Evolutionary conservation across 306 rosid genomes (phyloP), one percentile per base, ranked within the genome.

Genomic region (Malus sylvestris): DNA sequence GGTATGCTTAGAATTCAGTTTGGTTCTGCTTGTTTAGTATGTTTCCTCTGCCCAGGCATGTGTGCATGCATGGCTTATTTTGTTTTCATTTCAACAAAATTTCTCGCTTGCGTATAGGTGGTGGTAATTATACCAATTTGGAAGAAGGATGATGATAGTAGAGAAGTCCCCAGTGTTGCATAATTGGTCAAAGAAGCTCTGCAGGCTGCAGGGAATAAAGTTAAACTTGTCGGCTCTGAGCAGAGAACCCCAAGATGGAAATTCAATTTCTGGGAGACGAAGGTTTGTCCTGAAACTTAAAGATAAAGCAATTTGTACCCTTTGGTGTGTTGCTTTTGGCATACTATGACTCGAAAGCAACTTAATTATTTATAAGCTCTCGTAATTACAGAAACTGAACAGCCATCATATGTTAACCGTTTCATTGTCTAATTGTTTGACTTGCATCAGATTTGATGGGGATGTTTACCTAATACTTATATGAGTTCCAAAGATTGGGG

Each of bases 211-310:
- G 91, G 97, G 38, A 51, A 89, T 76, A 90, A 67, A 82, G 88
- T 90, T 82, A 92, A 92, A 87, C 89, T 90, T 79, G 96, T 90
- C 74, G 92, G 90, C 76, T 81, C 97, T 8, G 98, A 89, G 67
- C 96, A 89, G 84, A 87, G 89, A 88, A 95, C 97, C 71, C 96
- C 97, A 10, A 97, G 98, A 62, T 95, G 99, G 99, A 95, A 95
- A 85, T 95, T 89, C 85, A 92, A 92, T 87, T 92, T 89, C 90
- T 95, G 97, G 97, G 99, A 95, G 86, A 95, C 89, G 97, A 92
- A 95, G 97, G 97, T 95, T 77, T 76, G 83, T 53, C 76, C 45
- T 70, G 70, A 30, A 68, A 72, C 74, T 70, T 80, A 44, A 66
- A 68, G 58, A 44, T 35, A 60, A 55, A 46, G 10, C 53, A 60